Evolutionary conservation across 768 basidiomycete species (phyloP), one percentile per base, ranked within the genome.

Genomic region (Ramaria sp.): DNA sequence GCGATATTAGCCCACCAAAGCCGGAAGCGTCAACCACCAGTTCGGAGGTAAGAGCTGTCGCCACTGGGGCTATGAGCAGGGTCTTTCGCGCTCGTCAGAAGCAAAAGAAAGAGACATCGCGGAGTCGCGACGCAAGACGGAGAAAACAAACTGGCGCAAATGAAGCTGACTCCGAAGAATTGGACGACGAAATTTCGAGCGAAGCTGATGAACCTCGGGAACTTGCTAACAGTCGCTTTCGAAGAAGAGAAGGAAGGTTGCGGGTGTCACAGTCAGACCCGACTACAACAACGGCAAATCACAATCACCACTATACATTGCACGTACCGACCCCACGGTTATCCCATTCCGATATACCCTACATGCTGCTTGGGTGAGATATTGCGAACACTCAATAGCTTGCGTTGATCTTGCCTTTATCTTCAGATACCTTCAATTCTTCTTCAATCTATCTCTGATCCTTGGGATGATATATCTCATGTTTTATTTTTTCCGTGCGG

Each of bases 381-480:
- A 50, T 57, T 50, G 22, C 62, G 57, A 63, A 50, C 53, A 25
- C 56, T 49, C 48, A 50, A 41, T 56, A 16, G 27, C 42, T 12
- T 2, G 55, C 39, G 34, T 20, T 37, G 3, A 15, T 8, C 15
- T 13, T 3, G 5, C 5, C 36, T 28, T 24, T 10, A n/a, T n/a
- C n/a, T 16, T 25, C 58, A 88, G 89, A 58, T 98, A 98, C 67
- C 72, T 95, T 20, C 95, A 98, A 65, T 90, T 98, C 70, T 81
- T 88, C 68, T 96, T 96, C 73, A 96, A 97, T 67, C 70, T 88
- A 22, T 83, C 87, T 5, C 77, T 97, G 36, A 81, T 92, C 47
- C 61, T 88, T 38, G 71, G 94, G 47, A 86, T 89, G 63, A 70
- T 99, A 58, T 96, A 93, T 65, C 75, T 97, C 56, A 72, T 85